A percentile compares a stretch with the other conserved stretches of the same genome.
Conservation (phyloP, 352 stramenopile species). For the Phytopythium helicoides region DNA sequence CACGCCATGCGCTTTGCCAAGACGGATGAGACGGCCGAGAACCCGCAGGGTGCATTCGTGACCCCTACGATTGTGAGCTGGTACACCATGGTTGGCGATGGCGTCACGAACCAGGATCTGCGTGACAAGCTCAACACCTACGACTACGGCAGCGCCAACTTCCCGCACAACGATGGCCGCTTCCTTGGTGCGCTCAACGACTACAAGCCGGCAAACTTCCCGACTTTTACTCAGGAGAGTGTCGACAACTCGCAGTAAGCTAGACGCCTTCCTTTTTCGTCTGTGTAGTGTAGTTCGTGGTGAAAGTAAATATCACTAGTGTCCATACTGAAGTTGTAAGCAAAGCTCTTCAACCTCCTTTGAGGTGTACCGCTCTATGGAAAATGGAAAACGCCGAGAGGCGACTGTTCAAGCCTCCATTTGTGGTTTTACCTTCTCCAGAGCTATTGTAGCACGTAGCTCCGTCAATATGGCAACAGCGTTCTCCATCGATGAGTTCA, state of each 20-base stretch:
- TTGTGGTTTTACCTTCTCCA: too few relatives aligned
- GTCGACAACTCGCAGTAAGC: conserved; percentile 12
- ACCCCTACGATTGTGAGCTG: conserved; percentile 13
- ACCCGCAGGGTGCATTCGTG: conserved; percentile 3
- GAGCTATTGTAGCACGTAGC: not conserved
- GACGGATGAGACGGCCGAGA: conserved; percentile 11
- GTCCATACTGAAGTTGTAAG: too few relatives aligned
- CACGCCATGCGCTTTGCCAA: conserved; percentile 11
- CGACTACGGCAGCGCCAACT: conserved; percentile 8
- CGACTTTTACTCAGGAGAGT: conserved; percentile 7
- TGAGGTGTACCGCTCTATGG: too few relatives aligned
- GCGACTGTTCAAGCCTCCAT: not conserved
- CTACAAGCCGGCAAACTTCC: conserved; percentile 2
- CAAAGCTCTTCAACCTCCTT: too few relatives aligned
- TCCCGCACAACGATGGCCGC: conserved; percentile 4
- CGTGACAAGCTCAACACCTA: conserved; percentile 5
- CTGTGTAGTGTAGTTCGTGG: too few relatives aligned
- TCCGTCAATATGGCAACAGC: conserved; percentile 16
- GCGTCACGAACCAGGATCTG: conserved; percentile 6
- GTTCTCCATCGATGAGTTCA: conserved; percentile 65
- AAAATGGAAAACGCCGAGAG: too few relatives aligned
- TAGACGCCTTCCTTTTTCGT: not conserved
- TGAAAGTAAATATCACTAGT: too few relatives aligned
- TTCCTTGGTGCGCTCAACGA: conserved; percentile 9
- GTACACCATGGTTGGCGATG: conserved; percentile 20